A percentile compares a stretch with the other conserved stretches of the same genome.
These are phyloP conservation scores for Sclerotinia glacialis DNA, from an alignment of 2,329 filamentous ascomycete genomes.

Conservation along the genomic window DNA sequence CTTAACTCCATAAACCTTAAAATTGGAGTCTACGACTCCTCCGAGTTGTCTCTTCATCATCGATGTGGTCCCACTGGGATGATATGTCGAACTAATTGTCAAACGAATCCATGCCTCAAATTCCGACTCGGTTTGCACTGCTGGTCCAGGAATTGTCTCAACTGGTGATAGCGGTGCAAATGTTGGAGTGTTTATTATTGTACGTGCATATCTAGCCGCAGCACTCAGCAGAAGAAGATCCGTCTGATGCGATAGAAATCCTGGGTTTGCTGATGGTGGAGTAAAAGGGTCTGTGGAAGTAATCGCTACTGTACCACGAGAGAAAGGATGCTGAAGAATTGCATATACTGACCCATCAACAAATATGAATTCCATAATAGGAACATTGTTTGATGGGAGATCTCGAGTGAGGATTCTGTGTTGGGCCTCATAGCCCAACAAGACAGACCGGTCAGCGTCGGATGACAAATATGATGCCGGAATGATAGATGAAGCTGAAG, in stretches of 20 bases:
- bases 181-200: not conserved
- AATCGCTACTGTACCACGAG: constrained; percentile 58
- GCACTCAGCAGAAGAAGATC: constrained; percentile 14
- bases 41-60: constrained; percentile 28
- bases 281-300: constrained; percentile 41
- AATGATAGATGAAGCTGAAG: constrained; percentile 8
- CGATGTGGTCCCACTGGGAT: constrained; percentile 28
- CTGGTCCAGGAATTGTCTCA: constrained; percentile 1
- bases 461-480: constrained; percentile 4
- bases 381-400: constrained; percentile 11
- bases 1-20: constrained; percentile 27
- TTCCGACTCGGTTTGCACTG: constrained; percentile 1
- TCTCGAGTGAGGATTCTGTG: constrained; percentile 19
- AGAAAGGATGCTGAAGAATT: constrained; percentile 56
- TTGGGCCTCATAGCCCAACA: constrained; percentile 14
- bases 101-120: constrained; percentile 11
- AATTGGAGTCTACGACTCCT: constrained; percentile 28
- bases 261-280: constrained; percentile 50
- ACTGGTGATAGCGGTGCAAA: constrained; percentile 8
- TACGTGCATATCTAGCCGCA: not conserved
- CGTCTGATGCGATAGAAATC: constrained; percentile 47
- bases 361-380: constrained; percentile 19
- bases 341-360: constrained; percentile 39
- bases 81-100: constrained; percentile 14
- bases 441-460: not conserved